Percentiles rank a stretch among this genome's conserved stretches.
Conservation (phyloP, 2,329 filamentous ascomycete species). For the Aspergillus terreus region DNA sequence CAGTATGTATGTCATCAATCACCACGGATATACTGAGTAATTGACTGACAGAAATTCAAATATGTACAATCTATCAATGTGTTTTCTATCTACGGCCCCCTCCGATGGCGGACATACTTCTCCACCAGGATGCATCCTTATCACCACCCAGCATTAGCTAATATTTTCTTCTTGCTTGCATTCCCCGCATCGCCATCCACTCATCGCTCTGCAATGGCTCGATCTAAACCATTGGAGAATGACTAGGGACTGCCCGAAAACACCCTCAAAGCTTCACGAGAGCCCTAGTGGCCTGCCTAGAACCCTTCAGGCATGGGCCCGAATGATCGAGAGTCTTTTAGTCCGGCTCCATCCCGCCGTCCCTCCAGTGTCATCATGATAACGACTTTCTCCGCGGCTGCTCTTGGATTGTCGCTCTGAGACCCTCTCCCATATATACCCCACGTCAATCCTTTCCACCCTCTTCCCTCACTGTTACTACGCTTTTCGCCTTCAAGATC, state of each 20-base stretch:
- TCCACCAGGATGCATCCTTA: neutral
- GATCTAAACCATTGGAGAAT: too few relatives aligned
- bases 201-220: too few relatives aligned
- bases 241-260: too few relatives aligned
- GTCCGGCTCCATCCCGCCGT: neutral
- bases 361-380: slow-evolving; percentile 5
- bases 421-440: neutral
- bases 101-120: neutral
- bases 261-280: too few relatives aligned
- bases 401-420: neutral
- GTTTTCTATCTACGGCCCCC: neutral
- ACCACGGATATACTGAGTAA: too few relatives aligned
- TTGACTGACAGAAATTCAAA: too few relatives aligned
- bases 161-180: neutral
- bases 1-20: neutral
- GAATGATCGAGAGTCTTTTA: neutral
- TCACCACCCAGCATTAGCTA: neutral
- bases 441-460: neutral
- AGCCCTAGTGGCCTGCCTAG: too few relatives aligned
- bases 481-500: neutral
- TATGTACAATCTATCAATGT: too few relatives aligned
- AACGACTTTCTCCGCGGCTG: slow-evolving; percentile 5
- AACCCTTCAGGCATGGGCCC: neutral
- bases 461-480: too few relatives aligned
- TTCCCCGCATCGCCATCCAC: too few relatives aligned